Conservation (phyloP, 192 early-diverging fungal species). For the Coemansia sp. region DNA sequence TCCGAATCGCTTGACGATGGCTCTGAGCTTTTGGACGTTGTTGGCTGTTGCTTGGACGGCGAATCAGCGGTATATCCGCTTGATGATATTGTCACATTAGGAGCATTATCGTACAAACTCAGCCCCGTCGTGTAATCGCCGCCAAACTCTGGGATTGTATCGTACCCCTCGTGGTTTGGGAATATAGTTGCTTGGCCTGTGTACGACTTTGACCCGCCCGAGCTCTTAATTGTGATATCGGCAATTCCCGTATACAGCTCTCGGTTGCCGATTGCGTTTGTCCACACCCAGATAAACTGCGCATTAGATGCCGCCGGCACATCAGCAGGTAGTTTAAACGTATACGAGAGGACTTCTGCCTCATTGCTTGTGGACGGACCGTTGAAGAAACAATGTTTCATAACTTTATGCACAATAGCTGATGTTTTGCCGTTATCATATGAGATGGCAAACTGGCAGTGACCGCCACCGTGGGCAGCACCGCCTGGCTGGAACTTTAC, state of each 20-base stretch:
- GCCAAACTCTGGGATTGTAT: slow-evolving; percentile 49
- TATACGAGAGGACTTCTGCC: background rate
- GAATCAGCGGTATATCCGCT: background rate
- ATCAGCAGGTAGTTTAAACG: slow-evolving; percentile 43
- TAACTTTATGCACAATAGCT: slow-evolving; percentile 55
- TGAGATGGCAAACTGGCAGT: slow-evolving; percentile 59
- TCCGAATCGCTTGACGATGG: background rate
- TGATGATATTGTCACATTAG: background rate
- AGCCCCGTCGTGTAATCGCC: background rate
- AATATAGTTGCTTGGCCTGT: slow-evolving; percentile 21
- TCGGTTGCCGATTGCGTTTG: slow-evolving; percentile 40
- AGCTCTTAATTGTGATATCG: slow-evolving; percentile 30
- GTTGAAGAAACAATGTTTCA: slow-evolving; percentile 32
- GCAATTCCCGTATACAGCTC: no score
- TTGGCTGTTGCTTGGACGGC: background rate
- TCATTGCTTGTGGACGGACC: slow-evolving; percentile 11
- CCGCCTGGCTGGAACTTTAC: slow-evolving; percentile 35
- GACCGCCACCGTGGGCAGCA: slow-evolving; percentile 51
- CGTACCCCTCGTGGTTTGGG: slow-evolving; percentile 36
- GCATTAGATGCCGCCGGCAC: slow-evolving; percentile 52
- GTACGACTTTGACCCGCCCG: slow-evolving; percentile 12
- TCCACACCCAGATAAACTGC: slow-evolving; percentile 61
- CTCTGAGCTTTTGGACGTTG: background rate
- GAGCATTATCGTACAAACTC: background rate
- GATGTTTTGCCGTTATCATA: slow-evolving; percentile 45